Base-by-base conservation (phyloP, 306 rosid genomes). In the Adenanthera pavonina region DNA sequence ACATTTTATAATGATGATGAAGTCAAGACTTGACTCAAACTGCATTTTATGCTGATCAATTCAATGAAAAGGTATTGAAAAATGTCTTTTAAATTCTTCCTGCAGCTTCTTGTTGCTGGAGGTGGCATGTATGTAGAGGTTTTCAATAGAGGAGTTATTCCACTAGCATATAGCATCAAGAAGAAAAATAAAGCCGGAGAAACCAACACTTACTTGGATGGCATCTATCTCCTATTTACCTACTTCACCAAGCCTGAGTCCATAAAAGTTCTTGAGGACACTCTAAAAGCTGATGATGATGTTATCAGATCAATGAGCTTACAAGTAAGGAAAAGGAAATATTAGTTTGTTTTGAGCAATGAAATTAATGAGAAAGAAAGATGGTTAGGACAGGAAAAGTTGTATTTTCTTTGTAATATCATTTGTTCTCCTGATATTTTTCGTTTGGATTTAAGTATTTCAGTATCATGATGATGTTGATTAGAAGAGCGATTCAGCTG, bases 91-190 rank as follows among this genome's bases (percentile, higher is more conserved):
- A 4, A 17, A 41, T n/a, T n/a, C 49, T n/a, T 14, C 15, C 4
- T 69, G 40, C 92, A 96, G 99, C 82, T 96, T 33, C 99, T 95
- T 80, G 97, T 95, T 85, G 96, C 99, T 77, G 98, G 99, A 69
- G 99, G 99, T 57, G 99, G 97, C 78, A 95, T 95, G 99, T 95
- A 95, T 81, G 84, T 93, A 14, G 99, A 93, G 92, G 98, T 96
- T 33, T 96, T 92, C 85, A 91, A 96, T 89, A 89, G 97, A 90
- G 99, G 99, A 75, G 92, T 96, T 9, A 90, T 96, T 86, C 99
- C 98, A 80, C 47, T 64, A 13, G 92, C 97, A 52, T 96, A 92
- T 64, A 35, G 69, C 20, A 64, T 96, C 87, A 80, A 78, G 91
- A 93, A 79, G 92, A 93, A 88, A 84, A 96, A 96, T 91, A 95